Evolutionary conservation across 768 basidiomycete genomes (phyloP).

Genomic region (Russula emetica): DNA sequence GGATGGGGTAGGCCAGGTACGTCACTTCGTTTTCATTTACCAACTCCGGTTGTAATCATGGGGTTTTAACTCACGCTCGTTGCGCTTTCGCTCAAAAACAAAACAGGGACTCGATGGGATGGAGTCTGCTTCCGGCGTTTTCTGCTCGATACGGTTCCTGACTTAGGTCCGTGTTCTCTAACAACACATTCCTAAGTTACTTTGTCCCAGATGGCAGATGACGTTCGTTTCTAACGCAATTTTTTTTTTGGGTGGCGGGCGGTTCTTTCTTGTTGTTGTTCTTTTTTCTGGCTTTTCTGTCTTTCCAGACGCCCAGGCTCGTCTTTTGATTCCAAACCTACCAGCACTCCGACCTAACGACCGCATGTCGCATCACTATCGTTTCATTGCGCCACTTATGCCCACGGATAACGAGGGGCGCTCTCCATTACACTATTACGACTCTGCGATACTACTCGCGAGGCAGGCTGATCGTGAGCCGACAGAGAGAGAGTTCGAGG

Average conservation of each 20-base stretch:
- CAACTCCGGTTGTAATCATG: not conserved
- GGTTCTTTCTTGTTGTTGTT: too few relatives aligned
- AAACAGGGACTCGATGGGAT: constrained; percentile 52
- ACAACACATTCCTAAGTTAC: not conserved
- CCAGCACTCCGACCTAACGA: constrained; percentile 66
- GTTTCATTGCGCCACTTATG: constrained; percentile 64
- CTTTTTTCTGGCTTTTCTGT: not conserved
- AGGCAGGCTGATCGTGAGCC: constrained; percentile 57
- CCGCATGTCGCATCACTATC: constrained; percentile 77
- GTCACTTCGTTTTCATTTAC: constrained; percentile 19
- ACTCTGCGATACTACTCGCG: constrained; percentile 69
- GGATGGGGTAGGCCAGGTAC: constrained; percentile 74
- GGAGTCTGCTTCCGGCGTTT: constrained; percentile 61
- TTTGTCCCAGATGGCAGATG: too few relatives aligned
- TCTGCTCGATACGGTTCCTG: constrained; percentile 65
- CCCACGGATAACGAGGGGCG: constrained; percentile 57
- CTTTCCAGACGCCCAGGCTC: constrained; percentile 58
- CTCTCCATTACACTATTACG: constrained; percentile 69
- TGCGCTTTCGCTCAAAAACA: not conserved
- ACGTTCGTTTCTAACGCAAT: not conserved
- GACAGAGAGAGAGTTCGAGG: constrained; percentile 61
- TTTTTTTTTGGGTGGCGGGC: not conserved
- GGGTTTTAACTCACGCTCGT: too few relatives aligned
- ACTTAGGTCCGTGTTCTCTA: constrained; percentile 57
- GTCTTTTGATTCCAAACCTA: constrained; percentile 66